Conservation (phyloP, 768 basidiomycete species). For the Boletus subparvulus region DNA sequence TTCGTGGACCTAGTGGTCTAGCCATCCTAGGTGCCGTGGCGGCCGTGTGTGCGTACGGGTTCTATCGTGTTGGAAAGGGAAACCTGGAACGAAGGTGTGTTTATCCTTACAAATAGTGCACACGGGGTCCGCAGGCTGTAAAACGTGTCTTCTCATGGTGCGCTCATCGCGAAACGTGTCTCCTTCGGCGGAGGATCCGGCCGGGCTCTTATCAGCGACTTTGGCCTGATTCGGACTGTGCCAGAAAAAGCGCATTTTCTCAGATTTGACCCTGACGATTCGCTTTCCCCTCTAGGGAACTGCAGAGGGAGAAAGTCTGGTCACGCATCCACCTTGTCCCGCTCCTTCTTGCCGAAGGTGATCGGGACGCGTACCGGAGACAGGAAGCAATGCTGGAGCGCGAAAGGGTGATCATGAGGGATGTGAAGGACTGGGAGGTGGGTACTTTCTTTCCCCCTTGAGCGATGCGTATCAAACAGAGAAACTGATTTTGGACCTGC, state of each 20-base stretch:
- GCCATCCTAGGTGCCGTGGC: slow-evolving; percentile 85
- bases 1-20: slow-evolving; percentile 82
- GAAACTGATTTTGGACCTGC: slow-evolving; percentile 11
- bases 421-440: slow-evolving; percentile 93
- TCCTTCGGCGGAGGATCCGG: slow-evolving; percentile 48
- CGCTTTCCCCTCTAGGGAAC: slow-evolving; percentile 63
- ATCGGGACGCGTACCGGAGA: slow-evolving; percentile 85
- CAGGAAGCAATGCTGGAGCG: slow-evolving; percentile 72
- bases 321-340: slow-evolving; percentile 94
- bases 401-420: slow-evolving; percentile 93
- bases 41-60: slow-evolving; percentile 84
- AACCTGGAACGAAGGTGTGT: slow-evolving; percentile 92
- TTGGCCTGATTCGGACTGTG: slow-evolving; percentile 40
- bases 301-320: slow-evolving; percentile 92
- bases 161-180: slow-evolving; percentile 73
- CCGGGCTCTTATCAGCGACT: slow-evolving; percentile 45
- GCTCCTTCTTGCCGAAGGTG: slow-evolving; percentile 87
- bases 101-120: slow-evolving; percentile 22
- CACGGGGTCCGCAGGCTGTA: slow-evolving; percentile 56
- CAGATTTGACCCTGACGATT: slow-evolving; percentile 41
- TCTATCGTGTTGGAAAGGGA: slow-evolving; percentile 87
- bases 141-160: slow-evolving; percentile 59
- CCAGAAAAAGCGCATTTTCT: slow-evolving; percentile 39
- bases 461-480: slow-evolving; percentile 20
- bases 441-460: slow-evolving; percentile 35